Evolutionary conservation across 2,329 filamentous ascomycete genomes (phyloP).

Genomic region (Cordyceps tenuipes): DNA sequence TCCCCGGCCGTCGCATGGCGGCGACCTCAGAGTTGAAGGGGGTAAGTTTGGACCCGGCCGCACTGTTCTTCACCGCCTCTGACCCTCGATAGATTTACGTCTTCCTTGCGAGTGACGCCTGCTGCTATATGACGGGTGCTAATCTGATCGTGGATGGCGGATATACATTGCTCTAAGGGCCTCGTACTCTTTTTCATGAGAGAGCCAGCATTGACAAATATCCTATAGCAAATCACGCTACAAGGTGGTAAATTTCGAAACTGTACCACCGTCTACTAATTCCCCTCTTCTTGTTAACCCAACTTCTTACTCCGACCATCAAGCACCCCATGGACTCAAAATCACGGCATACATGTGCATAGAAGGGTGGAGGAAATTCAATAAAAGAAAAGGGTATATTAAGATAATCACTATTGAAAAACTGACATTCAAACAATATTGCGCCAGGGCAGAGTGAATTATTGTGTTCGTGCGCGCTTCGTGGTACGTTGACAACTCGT

Average conservation of each 20-base stretch:
- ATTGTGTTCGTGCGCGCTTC: too few relatives aligned
- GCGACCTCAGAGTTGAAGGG: slow-evolving; percentile 16
- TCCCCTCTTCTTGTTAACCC: too few relatives aligned
- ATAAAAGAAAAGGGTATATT: slow-evolving; percentile 9
- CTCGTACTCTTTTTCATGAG: too few relatives aligned
- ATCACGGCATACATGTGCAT: too few relatives aligned
- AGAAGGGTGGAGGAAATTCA: too few relatives aligned
- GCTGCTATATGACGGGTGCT: slow-evolving; percentile 39
- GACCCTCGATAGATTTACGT: slow-evolving; percentile 30
- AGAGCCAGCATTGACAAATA: too few relatives aligned
- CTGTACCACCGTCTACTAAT: too few relatives aligned
- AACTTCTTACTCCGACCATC: too few relatives aligned
- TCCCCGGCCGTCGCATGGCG: slow-evolving; percentile 15
- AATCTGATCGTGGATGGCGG: slow-evolving; percentile 41
- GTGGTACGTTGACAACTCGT: not conserved
- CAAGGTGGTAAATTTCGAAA: too few relatives aligned
- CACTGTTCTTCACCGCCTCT: not conserved
- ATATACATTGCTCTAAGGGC: slow-evolving; percentile 24
- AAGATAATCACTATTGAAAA: not conserved
- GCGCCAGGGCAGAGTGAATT: not conserved
- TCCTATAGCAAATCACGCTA: too few relatives aligned
- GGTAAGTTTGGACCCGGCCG: not conserved
- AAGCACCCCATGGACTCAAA: too few relatives aligned
- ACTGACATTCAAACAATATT: not conserved
- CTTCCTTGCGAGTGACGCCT: slow-evolving; percentile 39